phyloP scores from a whole-genome alignment of 2,329 filamentous ascomycete genomes.

The Colletotrichum graminicola region DNA sequence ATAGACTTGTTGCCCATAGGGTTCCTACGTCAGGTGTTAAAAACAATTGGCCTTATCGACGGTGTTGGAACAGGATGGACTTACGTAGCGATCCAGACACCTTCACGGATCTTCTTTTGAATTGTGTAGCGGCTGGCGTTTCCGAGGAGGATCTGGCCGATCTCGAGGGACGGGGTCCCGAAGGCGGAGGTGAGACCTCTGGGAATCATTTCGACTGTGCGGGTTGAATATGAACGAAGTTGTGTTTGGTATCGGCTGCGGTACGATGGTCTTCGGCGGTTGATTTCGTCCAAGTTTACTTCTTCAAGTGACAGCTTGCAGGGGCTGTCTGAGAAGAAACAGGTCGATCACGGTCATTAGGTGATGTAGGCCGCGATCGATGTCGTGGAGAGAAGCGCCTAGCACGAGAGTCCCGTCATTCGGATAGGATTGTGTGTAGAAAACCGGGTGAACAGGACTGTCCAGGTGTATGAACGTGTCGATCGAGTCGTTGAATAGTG shows the following conservation, averaged over 20 bases:
- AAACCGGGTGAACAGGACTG: constrained; percentile 7
- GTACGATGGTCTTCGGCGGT: not conserved
- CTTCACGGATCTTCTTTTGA: constrained; percentile 42
- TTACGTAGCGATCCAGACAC: constrained; percentile 40
- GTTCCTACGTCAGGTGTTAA: constrained; percentile 17
- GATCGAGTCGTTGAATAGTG: constrained; percentile 2
- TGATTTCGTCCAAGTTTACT: constrained; percentile 18
- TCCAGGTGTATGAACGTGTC: not conserved
- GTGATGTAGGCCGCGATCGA: constrained; percentile 13
- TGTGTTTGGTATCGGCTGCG: not conserved
- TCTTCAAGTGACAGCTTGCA: constrained; percentile 40
- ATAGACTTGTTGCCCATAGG: constrained; percentile 39
- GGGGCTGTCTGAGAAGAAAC: constrained; percentile 37
- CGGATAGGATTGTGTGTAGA: constrained; percentile 15
- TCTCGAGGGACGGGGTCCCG: constrained; percentile 39
- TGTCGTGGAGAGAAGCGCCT: constrained; percentile 25
- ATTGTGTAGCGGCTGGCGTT: constrained; percentile 40
- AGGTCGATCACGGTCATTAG: constrained; percentile 39
- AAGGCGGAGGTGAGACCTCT: constrained; percentile 36
- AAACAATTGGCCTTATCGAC: not conserved
- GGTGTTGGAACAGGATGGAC: not conserved
- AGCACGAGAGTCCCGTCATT: constrained; percentile 33
- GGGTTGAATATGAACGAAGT: not conserved
- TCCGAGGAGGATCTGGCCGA: constrained; percentile 39
- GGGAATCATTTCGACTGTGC: constrained; percentile 30